Base-by-base conservation (phyloP, 352 stramenopile species). In the Globisporangium nodosum region DNA sequence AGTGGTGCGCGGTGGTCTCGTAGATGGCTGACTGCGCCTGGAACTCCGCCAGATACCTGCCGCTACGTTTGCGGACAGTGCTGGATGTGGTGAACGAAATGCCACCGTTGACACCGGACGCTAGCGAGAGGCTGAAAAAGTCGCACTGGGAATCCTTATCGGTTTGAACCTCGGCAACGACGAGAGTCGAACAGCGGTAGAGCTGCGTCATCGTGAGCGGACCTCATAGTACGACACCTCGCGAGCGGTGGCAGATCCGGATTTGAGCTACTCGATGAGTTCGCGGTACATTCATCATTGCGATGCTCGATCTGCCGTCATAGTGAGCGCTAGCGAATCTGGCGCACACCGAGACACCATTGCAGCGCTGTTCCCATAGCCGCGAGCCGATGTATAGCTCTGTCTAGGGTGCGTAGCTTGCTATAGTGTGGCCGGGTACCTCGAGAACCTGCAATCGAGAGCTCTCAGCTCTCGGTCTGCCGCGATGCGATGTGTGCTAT, bases 1-100 rank as follows among this genome's bases (percentile, higher is more conserved):
- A 53, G 49, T 63, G 50, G 8, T 45, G 49, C 57, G 58, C 16
- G 12, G 58, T 45, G 30, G 52, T 49, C 42, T 63, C 49, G 57
- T 63, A 63, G 43, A 58, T 63, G 9, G 49, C 30, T 3, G 57
- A 53, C 9, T 42, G 57, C 31, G 9, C 20, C 7, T 63, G 57
- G 9, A 63, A 7, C 5, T 58, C 57, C 15, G n/a, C 15, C n/a
- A 49, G 47, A 21, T 27, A 42, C 9, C 27, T 56, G 56, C 13
- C 39, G 39, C 18, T 56, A 20, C 21, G 35, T 9, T 54, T 40
- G 15, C 49, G 46, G 8, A 40, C 15, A 18, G 1, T 5, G 0
- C 40, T 37, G 13, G 11, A 33, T 24, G 42, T 16, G 15, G 15
- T 33, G 9, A 40, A 3, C n/a, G 5, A 13, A n/a, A 1, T 20